Percentiles rank a stretch among this genome's conserved stretches.
phyloP scores from a whole-genome alignment of 495 filamentous ascomycete genomes.

The Bryoglossum gracile region DNA sequence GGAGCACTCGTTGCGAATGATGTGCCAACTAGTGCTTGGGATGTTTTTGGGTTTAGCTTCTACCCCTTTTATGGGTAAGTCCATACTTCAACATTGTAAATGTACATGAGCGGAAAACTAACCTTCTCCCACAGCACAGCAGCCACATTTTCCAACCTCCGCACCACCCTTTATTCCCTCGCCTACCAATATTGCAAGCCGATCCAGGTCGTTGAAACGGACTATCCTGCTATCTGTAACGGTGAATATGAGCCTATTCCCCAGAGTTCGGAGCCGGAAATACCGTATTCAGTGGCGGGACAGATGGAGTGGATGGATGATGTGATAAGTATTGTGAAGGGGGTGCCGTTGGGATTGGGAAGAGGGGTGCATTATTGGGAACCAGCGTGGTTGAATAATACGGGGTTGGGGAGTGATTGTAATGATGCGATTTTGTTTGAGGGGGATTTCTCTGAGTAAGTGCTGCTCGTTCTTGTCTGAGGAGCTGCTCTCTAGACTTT shows the following conservation, averaged over 20 bases:
- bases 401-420: constrained; percentile 31
- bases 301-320: constrained; percentile 33
- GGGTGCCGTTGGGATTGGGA: constrained; percentile 30
- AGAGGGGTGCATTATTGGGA: constrained; percentile 39
- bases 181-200: constrained; percentile 37
- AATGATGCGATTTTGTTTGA: constrained; percentile 30
- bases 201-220: constrained; percentile 39
- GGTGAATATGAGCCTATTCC: constrained; percentile 30
- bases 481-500: too few species aligned
- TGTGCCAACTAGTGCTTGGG: constrained; percentile 29
- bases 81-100: too few species aligned
- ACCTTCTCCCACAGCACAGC: constrained; percentile 11
- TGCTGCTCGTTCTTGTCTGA: too few species aligned
- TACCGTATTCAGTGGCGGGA: constrained; percentile 32
- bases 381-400: constrained; percentile 35
- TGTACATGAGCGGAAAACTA: background rate
- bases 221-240: constrained; percentile 37
- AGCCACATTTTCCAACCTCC: constrained; percentile 33
- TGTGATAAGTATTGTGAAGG: constrained; percentile 28
- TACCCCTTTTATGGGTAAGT: constrained; percentile 39
- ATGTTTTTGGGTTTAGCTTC: constrained; percentile 39
- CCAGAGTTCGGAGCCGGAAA: constrained; percentile 25
- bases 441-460: too few species aligned
- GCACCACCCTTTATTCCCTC: constrained; percentile 28
- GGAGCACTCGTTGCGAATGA: constrained; percentile 31